A percentile compares a stretch with the other conserved stretches of the same genome.
Conservation (phyloP, 805 yeast genomes). For the Ogataea haglerorum region DNA sequence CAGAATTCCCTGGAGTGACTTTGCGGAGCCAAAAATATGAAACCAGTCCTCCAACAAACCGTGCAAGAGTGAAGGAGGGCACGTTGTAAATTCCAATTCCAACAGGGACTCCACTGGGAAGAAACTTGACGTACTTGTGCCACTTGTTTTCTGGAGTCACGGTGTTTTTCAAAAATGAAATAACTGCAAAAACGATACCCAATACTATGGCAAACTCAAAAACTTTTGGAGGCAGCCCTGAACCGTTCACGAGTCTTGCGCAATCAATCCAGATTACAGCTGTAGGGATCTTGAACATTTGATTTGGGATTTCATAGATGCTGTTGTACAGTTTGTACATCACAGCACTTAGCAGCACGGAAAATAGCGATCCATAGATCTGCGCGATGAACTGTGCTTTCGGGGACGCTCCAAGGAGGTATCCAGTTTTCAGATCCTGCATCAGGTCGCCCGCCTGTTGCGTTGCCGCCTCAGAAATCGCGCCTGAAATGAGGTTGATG, state of each 20-base stretch:
- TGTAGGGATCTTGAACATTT: slow-evolving; percentile 83
- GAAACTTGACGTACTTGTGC: slow-evolving; percentile 44
- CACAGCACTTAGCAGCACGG: slow-evolving; percentile 71
- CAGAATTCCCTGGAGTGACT: slow-evolving; percentile 8
- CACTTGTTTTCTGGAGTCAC: slow-evolving; percentile 33
- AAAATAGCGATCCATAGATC: slow-evolving; percentile 81
- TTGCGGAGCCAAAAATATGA: slow-evolving; percentile 55
- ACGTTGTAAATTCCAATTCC: slow-evolving; percentile 95
- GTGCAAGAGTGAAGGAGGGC: slow-evolving; percentile 89
- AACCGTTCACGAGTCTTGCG: slow-evolving; percentile 86
- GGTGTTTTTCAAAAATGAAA: slow-evolving; percentile 61
- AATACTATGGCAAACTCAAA: slow-evolving; percentile 54
- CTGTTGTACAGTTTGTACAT: slow-evolving; percentile 80
- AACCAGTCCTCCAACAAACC: slow-evolving; percentile 83
- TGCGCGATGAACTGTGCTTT: slow-evolving; percentile 90
- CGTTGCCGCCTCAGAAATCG: slow-evolving; percentile 97
- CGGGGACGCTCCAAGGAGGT: slow-evolving; percentile 87
- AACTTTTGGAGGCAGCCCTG: slow-evolving; percentile 83
- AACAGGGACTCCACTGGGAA: slow-evolving; percentile 95
- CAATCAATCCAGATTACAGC: slow-evolving; percentile 97
- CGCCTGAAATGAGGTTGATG: slow-evolving; percentile 90
- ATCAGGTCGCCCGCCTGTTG: slow-evolving; percentile 98
- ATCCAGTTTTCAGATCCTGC: slow-evolving; percentile 97
- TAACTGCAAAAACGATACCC: slow-evolving; percentile 64
- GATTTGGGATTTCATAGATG: slow-evolving; percentile 83